phyloP scores from a whole-genome alignment of 129 eudicot species.

The Saussurea involucrata region DNA sequence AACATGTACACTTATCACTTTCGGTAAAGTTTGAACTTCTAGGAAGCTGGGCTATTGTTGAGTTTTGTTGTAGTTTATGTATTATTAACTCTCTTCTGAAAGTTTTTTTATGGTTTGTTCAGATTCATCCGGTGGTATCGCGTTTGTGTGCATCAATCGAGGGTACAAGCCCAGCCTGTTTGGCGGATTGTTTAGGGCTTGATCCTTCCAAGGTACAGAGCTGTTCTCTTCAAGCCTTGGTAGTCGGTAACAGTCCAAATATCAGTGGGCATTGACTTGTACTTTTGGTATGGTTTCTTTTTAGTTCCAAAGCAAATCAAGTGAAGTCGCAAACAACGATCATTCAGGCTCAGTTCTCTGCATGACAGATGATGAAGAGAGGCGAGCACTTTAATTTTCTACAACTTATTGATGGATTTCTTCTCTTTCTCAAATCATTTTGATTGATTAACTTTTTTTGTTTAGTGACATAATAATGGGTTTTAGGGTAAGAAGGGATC shows the following conservation, averaged over 20 bases:
- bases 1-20: background rate
- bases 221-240: background rate
- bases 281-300: background rate
- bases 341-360: constrained; percentile 63
- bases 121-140: constrained; percentile 99
- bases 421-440: too few relatives aligned
- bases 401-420: too few relatives aligned
- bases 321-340: constrained; percentile 46
- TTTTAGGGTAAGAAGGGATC: too few relatives aligned
- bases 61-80: background rate
- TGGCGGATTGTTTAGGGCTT: constrained; percentile 98
- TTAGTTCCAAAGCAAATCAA: constrained; percentile 91
- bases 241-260: background rate
- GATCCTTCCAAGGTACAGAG: constrained; percentile 85
- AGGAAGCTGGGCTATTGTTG: background rate
- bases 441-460: too few relatives aligned
- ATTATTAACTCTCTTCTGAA: background rate
- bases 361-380: constrained; percentile 75
- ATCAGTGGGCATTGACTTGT: background rate
- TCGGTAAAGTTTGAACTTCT: background rate
- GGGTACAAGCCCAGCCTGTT: constrained; percentile 93
- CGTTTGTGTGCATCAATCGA: constrained; percentile 96
- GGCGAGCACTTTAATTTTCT: constrained; percentile 38
- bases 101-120: constrained; percentile 21
- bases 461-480: too few relatives aligned